phyloP scores from a whole-genome alignment of 768 basidiomycete genomes.

The Leccinum incarnatum region DNA sequence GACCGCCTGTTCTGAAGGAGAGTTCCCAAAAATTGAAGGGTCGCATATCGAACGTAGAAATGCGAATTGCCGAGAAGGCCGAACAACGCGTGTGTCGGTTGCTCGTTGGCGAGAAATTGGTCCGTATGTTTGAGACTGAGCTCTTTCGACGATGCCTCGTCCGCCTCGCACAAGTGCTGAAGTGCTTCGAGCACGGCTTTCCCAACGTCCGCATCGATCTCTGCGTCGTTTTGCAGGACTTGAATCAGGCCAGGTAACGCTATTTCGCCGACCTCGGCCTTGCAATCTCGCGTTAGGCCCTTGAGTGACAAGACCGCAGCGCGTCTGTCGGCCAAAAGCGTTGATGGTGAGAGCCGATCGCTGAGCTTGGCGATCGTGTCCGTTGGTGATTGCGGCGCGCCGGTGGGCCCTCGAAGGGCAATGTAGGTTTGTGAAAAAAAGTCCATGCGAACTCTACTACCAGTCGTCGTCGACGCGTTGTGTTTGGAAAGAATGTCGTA shows the following conservation, averaged over 20 bases:
- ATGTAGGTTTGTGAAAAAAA: constrained; percentile 85
- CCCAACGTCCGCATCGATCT: constrained; percentile 87
- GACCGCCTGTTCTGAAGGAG: constrained; percentile 81
- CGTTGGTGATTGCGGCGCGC: constrained; percentile 75
- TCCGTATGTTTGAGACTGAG: constrained; percentile 87
- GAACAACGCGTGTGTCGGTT: constrained; percentile 72
- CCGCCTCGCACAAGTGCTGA: constrained; percentile 78
- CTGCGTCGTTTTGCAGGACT: constrained; percentile 82
- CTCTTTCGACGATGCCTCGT: constrained; percentile 50
- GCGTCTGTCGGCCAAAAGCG: constrained; percentile 85
- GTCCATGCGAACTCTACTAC: constrained; percentile 50
- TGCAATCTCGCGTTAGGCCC: constrained; percentile 88
- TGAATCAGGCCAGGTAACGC: constrained; percentile 78
- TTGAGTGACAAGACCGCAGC: constrained; percentile 94
- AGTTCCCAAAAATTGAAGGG: constrained; percentile 76
- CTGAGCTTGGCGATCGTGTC: constrained; percentile 88
- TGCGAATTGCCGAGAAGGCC: constrained; percentile 68
- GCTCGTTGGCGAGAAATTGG: constrained; percentile 66
- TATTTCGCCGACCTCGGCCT: constrained; percentile 78
- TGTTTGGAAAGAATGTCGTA: background rate
- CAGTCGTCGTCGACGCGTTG: constrained; percentile 1
- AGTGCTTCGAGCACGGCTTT: constrained; percentile 93
- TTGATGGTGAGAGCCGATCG: constrained; percentile 87
- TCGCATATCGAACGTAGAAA: constrained; percentile 84
- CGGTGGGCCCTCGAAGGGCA: constrained; percentile 80